Evolutionary conservation across 352 stramenopile genomes (phyloP).

Genomic region (Albugo laibachii): DNA sequence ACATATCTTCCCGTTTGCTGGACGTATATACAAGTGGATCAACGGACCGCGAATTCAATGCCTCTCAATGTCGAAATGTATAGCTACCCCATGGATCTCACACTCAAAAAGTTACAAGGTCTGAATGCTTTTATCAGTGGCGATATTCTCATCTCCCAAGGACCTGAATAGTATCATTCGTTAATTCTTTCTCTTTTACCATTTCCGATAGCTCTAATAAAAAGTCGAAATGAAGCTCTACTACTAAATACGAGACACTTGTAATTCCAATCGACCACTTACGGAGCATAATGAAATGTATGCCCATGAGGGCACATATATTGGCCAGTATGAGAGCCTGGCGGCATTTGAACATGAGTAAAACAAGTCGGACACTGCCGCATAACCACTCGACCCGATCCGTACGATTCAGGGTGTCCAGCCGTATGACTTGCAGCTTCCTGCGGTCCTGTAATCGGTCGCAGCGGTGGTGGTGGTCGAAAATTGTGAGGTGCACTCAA

Average conservation of each 20-base stretch:
- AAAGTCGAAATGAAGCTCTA: slow-evolving; percentile 1
- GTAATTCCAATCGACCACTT: slow-evolving; percentile 5
- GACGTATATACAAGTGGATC: slow-evolving; percentile 68
- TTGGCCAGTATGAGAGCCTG: slow-evolving; percentile 59
- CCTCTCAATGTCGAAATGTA: slow-evolving; percentile 64
- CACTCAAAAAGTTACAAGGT: slow-evolving; percentile 44
- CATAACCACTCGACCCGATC: slow-evolving; percentile 29
- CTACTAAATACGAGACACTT: neutral
- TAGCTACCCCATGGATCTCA: slow-evolving; percentile 55
- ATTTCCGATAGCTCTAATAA: neutral
- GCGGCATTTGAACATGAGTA: slow-evolving; percentile 74
- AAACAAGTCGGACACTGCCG: slow-evolving; percentile 73
- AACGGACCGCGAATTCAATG: slow-evolving; percentile 51
- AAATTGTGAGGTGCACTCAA: neutral
- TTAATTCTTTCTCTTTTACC: neutral
- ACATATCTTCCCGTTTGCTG: slow-evolving; percentile 52
- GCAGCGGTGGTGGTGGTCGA: neutral
- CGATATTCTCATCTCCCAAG: slow-evolving; percentile 50
- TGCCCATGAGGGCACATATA: slow-evolving; percentile 79
- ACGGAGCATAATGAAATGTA: slow-evolving; percentile 71
- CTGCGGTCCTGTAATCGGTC: neutral
- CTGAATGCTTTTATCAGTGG: slow-evolving; percentile 58
- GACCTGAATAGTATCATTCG: slow-evolving; percentile 2
- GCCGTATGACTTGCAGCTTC: neutral
- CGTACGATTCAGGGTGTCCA: neutral